These are phyloP conservation scores for Lachnellula suecica DNA, from an alignment of 2,329 filamentous ascomycete genomes.

Conservation along the genomic window DNA sequence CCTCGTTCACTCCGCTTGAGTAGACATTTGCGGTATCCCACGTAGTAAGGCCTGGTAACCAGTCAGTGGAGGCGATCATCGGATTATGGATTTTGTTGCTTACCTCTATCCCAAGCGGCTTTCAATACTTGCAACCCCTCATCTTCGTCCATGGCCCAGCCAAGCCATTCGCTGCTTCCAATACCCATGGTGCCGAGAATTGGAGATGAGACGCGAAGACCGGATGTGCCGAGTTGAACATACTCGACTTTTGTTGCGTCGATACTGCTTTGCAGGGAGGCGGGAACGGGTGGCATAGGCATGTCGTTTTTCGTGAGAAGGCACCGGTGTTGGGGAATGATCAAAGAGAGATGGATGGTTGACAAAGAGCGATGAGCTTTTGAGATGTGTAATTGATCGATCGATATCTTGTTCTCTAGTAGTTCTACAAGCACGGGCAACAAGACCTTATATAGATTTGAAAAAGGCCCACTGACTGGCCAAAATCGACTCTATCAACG, in stretches of 20 bases:
- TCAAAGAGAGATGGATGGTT: no score
- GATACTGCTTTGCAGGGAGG: conserved; percentile 26
- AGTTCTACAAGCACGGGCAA: no score
- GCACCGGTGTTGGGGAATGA: no score
- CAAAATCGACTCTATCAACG: no score
- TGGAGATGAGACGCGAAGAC: conserved; percentile 60
- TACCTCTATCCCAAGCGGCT: conserved; percentile 15
- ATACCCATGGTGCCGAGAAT: conserved; percentile 65
- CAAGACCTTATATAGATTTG: no score
- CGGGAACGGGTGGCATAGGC: background rate
- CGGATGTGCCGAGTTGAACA: conserved; percentile 55
- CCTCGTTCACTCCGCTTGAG: conserved; percentile 53
- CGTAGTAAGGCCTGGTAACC: conserved; percentile 54
- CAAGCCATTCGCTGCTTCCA: conserved; percentile 48
- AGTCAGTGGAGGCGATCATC: background rate
- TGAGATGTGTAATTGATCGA: no score
- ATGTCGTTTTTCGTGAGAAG: background rate
- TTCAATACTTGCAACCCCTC: conserved; percentile 36
- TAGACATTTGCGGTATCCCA: conserved; percentile 54
- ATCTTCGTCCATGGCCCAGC: conserved; percentile 56
- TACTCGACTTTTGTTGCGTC: conserved; percentile 45
- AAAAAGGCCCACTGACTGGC: no score
- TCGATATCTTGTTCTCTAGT: no score
- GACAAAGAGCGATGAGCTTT: no score
- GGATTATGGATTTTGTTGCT: background rate